phyloP scores from a whole-genome alignment of 345 rosid genomes.

The Gossypium raimondii region DNA sequence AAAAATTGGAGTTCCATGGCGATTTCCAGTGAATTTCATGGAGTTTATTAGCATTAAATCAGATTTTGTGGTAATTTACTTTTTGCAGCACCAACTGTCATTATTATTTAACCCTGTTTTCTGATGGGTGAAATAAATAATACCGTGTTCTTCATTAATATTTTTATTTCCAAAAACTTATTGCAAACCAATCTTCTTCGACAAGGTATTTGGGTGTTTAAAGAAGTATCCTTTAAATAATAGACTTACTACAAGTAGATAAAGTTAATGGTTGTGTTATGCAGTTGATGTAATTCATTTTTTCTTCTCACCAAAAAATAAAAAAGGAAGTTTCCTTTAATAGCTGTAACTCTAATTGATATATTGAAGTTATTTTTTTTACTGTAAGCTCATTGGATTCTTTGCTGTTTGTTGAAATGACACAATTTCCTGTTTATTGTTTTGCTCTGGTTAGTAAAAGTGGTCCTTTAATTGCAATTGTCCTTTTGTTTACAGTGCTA shows the following conservation, averaged over 20 bases:
- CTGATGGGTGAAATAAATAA: not conserved
- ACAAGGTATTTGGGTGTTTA: not conserved
- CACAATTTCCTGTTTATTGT: not conserved
- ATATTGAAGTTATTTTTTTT: not conserved
- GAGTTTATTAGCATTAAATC: not conserved
- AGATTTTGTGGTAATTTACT: not conserved
- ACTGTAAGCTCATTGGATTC: constrained; percentile 6
- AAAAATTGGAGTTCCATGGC: not conserved
- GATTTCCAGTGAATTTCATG: not conserved
- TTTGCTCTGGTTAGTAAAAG: not conserved
- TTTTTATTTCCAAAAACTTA: not conserved
- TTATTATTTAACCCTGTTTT: not conserved
- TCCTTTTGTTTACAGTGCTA: constrained; percentile 52
- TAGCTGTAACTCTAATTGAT: not conserved
- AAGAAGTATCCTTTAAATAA: not conserved
- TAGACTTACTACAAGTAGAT: too few relatives aligned
- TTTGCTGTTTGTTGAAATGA: not conserved
- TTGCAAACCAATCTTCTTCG: not conserved
- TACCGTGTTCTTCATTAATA: not conserved
- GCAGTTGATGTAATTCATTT: too few relatives aligned
- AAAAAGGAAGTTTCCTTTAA: not conserved
- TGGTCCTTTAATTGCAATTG: constrained; percentile 14
- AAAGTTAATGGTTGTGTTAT: too few relatives aligned
- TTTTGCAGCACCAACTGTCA: not conserved
- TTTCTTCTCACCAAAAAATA: too few relatives aligned